Evolutionary conservation across 2,329 filamentous ascomycete species (phyloP).

Genomic region (Fusarium liriodendri): DNA sequence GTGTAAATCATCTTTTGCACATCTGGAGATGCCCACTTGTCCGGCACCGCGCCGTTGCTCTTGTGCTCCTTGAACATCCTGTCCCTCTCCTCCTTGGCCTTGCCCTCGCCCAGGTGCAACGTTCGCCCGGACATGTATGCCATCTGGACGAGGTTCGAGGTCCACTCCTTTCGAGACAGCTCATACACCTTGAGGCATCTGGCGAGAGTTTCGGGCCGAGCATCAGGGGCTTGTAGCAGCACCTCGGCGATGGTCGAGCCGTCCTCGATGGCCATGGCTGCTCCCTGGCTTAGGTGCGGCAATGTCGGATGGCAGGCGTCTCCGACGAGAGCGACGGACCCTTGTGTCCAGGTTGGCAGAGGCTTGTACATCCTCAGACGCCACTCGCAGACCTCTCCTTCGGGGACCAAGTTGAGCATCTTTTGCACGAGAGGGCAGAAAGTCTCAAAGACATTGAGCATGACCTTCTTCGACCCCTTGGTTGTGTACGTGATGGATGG

Average conservation of each 20-base stretch:
- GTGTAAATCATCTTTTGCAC: slow-evolving; percentile 75
- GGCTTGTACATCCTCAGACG: slow-evolving; percentile 71
- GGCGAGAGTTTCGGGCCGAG: slow-evolving; percentile 36
- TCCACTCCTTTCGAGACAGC: slow-evolving; percentile 43
- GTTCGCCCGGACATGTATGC: slow-evolving; percentile 55
- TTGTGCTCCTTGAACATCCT: slow-evolving; percentile 64
- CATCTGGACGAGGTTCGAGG: slow-evolving; percentile 41
- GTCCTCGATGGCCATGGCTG: slow-evolving; percentile 76
- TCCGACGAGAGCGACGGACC: slow-evolving; percentile 67
- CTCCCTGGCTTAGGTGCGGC: slow-evolving; percentile 74
- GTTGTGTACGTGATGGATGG: slow-evolving; percentile 70
- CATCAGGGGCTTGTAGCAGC: slow-evolving; percentile 35
- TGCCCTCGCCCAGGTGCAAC: slow-evolving; percentile 68
- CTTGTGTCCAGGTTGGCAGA: slow-evolving; percentile 70
- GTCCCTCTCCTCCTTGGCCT: slow-evolving; percentile 69
- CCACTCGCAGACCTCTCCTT: slow-evolving; percentile 76
- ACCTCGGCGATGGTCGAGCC: slow-evolving; percentile 55
- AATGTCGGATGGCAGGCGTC: slow-evolving; percentile 77
- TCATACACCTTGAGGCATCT: slow-evolving; percentile 43
- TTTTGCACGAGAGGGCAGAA: slow-evolving; percentile 71
- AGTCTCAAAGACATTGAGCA: slow-evolving; percentile 68
- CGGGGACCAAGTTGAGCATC: slow-evolving; percentile 71
- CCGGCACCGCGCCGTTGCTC: slow-evolving; percentile 64
- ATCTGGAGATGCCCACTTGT: slow-evolving; percentile 78
- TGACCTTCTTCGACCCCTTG: slow-evolving; percentile 68